A percentile compares a stretch with the other conserved stretches of the same genome.
Evolutionary conservation across 441 rosid species (phyloP).

Genomic region (Euphorbia schlechtendalii): DNA sequence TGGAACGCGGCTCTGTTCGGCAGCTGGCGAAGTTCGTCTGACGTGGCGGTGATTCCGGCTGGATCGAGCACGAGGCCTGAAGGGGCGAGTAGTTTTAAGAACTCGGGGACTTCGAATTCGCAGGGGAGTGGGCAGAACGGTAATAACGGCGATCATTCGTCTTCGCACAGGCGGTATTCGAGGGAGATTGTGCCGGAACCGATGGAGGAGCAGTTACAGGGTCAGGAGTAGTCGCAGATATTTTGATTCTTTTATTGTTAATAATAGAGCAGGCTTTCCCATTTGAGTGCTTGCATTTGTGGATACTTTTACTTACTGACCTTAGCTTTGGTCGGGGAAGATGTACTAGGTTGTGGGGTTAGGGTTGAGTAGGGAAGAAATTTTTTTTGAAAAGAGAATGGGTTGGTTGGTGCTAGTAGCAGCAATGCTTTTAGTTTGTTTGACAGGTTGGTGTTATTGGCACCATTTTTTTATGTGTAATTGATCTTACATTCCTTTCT

Average conservation of each 20-base stretch:
- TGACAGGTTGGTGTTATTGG: constrained; percentile 32
- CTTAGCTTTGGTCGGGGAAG: neutral
- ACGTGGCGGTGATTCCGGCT: constrained; percentile 36
- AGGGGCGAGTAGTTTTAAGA: constrained; percentile 49
- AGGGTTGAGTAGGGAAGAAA: constrained; percentile 1
- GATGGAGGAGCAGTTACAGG: constrained; percentile 31
- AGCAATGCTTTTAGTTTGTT: constrained; percentile 22
- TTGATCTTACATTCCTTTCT: constrained; percentile 19
- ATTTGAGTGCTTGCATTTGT: constrained; percentile 36
- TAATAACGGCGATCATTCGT: constrained; percentile 55
- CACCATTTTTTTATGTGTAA: constrained; percentile 25
- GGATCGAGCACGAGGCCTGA: constrained; percentile 30
- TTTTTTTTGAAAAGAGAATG: neutral
- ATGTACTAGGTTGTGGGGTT: constrained; percentile 11
- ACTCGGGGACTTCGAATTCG: constrained; percentile 62
- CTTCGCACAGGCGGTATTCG: constrained; percentile 60
- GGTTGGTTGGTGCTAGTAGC: constrained; percentile 16
- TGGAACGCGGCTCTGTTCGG: constrained; percentile 89
- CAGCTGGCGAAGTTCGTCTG: constrained; percentile 83
- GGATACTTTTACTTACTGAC: no score
- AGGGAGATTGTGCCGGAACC: constrained; percentile 88
- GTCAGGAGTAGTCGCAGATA: constrained; percentile 29
- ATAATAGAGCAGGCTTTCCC: constrained; percentile 52
- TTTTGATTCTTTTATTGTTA: constrained; percentile 44
- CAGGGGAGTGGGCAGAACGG: constrained; percentile 52